A percentile compares a stretch with the other conserved stretches of the same genome.
Conservation (phyloP, 768 basidiomycete species). For the Steccherinum ochraceum region DNA sequence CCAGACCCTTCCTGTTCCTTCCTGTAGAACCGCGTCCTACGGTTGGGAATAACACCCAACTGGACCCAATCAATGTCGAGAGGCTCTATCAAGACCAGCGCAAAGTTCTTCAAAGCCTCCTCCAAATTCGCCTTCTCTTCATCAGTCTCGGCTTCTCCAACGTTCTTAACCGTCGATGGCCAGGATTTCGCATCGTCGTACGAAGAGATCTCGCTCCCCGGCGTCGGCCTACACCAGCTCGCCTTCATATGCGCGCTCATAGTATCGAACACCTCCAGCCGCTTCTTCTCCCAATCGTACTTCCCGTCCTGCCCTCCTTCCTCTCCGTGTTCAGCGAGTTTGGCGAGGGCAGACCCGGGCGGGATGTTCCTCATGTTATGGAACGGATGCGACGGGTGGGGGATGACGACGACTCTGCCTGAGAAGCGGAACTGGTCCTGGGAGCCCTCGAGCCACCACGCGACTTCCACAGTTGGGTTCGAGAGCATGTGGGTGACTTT, state of each 20-base stretch:
- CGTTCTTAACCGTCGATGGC: conserved; percentile 50
- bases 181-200: conserved; percentile 56
- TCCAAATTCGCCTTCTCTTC: conserved; percentile 41
- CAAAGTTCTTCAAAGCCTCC: conserved; percentile 58
- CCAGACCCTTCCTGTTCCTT: conserved; percentile 22
- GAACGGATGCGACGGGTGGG: conserved; percentile 35
- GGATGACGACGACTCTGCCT: conserved; percentile 51
- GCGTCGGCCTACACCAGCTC: conserved; percentile 61
- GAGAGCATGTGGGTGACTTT: conserved; percentile 55
- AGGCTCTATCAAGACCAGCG: conserved; percentile 68
- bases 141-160: conserved; percentile 30
- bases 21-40: conserved; percentile 48
- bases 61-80: conserved; percentile 63
- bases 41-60: conserved; percentile 49
- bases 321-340: conserved; percentile 11
- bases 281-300: conserved; percentile 64
- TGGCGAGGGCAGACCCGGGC: conserved; percentile 13
- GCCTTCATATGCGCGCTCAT: conserved; percentile 64
- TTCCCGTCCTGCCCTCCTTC: conserved; percentile 6
- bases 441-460: conserved; percentile 68
- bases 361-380: conserved; percentile 27
- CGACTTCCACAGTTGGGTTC: conserved; percentile 49
- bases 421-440: conserved; percentile 70
- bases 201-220: conserved; percentile 48
- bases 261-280: conserved; percentile 50